Conservation (phyloP, 78 protist species). For the Monosiga brevicollis region DNA sequence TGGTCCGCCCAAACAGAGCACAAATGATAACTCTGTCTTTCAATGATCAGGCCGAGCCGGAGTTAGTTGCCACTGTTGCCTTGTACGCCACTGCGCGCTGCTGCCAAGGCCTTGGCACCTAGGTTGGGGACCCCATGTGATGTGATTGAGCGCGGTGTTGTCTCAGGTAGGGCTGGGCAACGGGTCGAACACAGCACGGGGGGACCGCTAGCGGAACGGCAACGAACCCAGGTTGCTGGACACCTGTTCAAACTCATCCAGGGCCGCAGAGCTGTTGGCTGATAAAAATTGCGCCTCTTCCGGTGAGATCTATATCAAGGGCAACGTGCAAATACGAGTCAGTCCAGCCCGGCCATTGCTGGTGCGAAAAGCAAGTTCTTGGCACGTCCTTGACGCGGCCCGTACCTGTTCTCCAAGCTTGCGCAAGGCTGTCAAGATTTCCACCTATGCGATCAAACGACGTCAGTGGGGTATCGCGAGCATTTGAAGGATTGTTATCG, state of each 20-base stretch:
- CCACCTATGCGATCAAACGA: slow-evolving; percentile 46
- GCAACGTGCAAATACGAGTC: background rate
- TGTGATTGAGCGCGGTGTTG: too few relatives aligned
- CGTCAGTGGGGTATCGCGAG: slow-evolving; percentile 23
- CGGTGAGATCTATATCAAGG: background rate
- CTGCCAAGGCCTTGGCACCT: too few relatives aligned
- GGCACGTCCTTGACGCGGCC: background rate
- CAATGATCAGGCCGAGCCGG: too few relatives aligned
- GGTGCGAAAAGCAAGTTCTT: background rate
- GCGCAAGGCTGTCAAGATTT: slow-evolving; percentile 61
- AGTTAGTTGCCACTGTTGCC: too few relatives aligned
- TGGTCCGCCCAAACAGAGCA: too few relatives aligned
- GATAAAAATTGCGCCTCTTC: background rate
- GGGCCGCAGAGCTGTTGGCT: background rate
- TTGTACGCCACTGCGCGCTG: too few relatives aligned
- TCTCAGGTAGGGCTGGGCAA: too few relatives aligned
- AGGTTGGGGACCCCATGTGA: too few relatives aligned
- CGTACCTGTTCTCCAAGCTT: slow-evolving; percentile 42
- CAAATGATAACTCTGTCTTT: too few relatives aligned
- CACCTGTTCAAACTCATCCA: background rate
- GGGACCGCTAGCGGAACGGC: background rate
- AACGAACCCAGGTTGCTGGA: background rate
- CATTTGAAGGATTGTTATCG: slow-evolving; percentile 46
- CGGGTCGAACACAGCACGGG: too few relatives aligned
- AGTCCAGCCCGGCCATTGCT: background rate